Percentiles rank a stretch among this genome's conserved stretches.
These are phyloP conservation scores for Mycena maculata DNA, from an alignment of 768 basidiomycete species.

Conservation along the genomic window DNA sequence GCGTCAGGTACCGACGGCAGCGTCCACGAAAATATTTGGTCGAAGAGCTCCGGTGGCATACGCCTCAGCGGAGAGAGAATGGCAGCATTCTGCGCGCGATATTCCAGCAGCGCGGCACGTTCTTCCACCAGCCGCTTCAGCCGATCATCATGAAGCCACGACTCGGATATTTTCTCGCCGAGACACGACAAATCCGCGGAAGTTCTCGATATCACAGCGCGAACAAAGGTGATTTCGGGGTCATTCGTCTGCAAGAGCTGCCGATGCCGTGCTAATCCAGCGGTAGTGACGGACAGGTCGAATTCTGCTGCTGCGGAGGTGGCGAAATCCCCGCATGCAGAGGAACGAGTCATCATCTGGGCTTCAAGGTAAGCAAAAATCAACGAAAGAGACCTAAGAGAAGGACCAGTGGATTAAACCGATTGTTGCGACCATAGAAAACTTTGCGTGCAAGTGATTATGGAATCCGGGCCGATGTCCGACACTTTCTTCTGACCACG, in stretches of 20 bases:
- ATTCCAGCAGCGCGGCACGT: neutral
- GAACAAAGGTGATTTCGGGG: neutral
- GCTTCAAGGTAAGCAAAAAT: too few relatives aligned
- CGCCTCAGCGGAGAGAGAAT: conserved; percentile 11
- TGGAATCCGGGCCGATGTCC: too few relatives aligned
- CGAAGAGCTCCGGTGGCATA: neutral
- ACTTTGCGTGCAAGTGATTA: too few relatives aligned
- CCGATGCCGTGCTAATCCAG: neutral
- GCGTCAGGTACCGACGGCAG: neutral
- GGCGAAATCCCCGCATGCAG: too few relatives aligned
- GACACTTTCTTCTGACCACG: too few relatives aligned
- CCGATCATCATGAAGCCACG: too few relatives aligned
- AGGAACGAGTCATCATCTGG: too few relatives aligned
- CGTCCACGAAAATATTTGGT: conserved; percentile 12
- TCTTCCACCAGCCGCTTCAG: neutral
- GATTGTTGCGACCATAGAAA: too few relatives aligned
- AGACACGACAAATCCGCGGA: neutral
- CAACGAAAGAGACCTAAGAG: too few relatives aligned
- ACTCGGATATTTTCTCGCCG: neutral
- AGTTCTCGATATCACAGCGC: neutral
- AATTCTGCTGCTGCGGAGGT: too few relatives aligned
- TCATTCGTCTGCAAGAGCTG: neutral
- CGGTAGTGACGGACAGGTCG: too few relatives aligned
- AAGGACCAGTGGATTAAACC: too few relatives aligned
- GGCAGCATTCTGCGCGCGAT: neutral